phyloP scores from a whole-genome alignment of 1,284 basidiomycete species.

The Ustilago sp. region DNA sequence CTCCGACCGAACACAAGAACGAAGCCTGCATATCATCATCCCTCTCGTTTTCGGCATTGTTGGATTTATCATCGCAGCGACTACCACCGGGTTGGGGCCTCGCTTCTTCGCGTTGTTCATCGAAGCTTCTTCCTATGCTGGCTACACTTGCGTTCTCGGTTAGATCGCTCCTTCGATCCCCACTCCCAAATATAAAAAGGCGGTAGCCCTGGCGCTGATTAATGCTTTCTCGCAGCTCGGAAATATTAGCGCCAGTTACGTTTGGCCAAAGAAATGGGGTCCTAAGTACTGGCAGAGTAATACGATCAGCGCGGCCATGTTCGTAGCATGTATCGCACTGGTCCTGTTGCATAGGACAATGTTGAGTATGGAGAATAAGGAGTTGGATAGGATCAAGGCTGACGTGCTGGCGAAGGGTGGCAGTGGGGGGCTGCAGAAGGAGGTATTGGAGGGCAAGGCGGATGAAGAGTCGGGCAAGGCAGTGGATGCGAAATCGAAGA shows the following conservation, averaged over 20 bases:
- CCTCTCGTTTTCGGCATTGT: constrained; percentile 45
- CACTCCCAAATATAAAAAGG: constrained; percentile 56
- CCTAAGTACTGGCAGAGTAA: constrained; percentile 58
- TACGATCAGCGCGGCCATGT: constrained; percentile 45
- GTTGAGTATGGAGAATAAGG: constrained; percentile 44
- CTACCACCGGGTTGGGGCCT: constrained; percentile 34
- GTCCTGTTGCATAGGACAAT: constrained; percentile 47
- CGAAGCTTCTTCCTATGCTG: constrained; percentile 50
- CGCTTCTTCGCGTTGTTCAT: constrained; percentile 59
- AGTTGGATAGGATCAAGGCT: constrained; percentile 38
- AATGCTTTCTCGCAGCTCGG: constrained; percentile 71
- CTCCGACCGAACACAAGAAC: constrained; percentile 49
- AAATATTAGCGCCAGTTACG: constrained; percentile 70
- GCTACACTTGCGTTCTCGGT: constrained; percentile 51
- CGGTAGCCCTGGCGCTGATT: constrained; percentile 58
- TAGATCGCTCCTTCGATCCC: constrained; percentile 57
- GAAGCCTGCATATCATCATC: constrained; percentile 52
- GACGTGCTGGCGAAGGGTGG: not conserved
- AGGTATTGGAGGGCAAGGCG: constrained; percentile 1
- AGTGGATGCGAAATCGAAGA: constrained; percentile 18
- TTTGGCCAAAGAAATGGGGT: constrained; percentile 55
- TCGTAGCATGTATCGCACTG: constrained; percentile 46
- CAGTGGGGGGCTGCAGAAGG: not conserved
- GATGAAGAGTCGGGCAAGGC: constrained; percentile 17
- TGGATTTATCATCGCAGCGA: constrained; percentile 59